These are phyloP conservation scores for Nemania abortiva DNA, from an alignment of 2,329 filamentous ascomycete species.

Conservation along the genomic window DNA sequence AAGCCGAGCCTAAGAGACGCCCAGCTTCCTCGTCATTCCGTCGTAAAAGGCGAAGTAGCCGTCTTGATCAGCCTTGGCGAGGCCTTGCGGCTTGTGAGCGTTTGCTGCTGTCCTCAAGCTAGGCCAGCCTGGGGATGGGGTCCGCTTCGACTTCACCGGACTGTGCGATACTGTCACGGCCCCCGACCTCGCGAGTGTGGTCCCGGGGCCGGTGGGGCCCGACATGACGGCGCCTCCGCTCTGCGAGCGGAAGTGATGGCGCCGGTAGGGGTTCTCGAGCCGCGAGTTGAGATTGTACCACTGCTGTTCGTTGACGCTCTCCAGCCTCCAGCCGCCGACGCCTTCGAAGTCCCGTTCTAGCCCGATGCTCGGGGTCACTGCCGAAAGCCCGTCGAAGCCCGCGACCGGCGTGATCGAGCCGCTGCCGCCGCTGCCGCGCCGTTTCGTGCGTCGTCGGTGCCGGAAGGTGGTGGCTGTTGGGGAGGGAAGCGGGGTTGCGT, in stretches of 20 bases:
- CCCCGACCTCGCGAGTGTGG: constrained; percentile 39
- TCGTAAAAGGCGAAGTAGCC: constrained; percentile 58
- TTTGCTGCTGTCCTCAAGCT: constrained; percentile 62
- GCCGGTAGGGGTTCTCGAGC: constrained; percentile 47
- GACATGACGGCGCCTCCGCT: constrained; percentile 46
- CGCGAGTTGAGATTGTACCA: constrained; percentile 52
- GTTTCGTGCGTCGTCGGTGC: constrained; percentile 41
- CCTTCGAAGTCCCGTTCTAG: constrained; percentile 70
- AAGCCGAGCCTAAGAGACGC: constrained; percentile 17
- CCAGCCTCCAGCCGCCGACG: constrained; percentile 68
- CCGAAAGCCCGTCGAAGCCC: constrained; percentile 51
- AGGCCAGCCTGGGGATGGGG: constrained; percentile 60
- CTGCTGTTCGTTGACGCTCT: constrained; percentile 55
- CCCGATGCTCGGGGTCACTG: constrained; percentile 61
- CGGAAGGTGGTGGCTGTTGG: constrained; percentile 31
- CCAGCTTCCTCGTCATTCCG: constrained; percentile 35
- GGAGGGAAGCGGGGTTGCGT: constrained; percentile 42
- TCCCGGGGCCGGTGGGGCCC: constrained; percentile 35
- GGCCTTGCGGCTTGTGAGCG: constrained; percentile 42
- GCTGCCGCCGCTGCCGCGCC: constrained; percentile 40
- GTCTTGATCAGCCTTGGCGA: constrained; percentile 53
- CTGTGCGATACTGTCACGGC: constrained; percentile 45
- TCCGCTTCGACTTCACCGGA: constrained; percentile 48
- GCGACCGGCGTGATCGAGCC: constrained; percentile 43
- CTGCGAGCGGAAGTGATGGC: constrained; percentile 50